These are phyloP conservation scores for Musa acuminata DNA, from an alignment of 176 grass and related monocot genomes.

Conservation along the genomic window DNA sequence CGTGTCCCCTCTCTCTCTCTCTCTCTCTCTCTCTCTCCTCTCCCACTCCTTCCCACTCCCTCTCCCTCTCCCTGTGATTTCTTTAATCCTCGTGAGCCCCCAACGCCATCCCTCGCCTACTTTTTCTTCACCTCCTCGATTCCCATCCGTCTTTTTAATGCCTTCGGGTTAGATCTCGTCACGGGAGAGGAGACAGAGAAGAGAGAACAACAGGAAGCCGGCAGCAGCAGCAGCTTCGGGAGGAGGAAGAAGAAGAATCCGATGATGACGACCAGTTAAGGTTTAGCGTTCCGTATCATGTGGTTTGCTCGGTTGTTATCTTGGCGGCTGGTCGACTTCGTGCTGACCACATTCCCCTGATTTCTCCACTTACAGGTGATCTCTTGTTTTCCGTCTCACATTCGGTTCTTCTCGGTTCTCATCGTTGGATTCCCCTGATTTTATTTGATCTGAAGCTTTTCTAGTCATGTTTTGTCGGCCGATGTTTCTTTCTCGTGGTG, in stretches of 20 bases:
- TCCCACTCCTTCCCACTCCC: not conserved
- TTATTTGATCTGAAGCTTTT: too few relatives aligned
- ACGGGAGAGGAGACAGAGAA: not conserved
- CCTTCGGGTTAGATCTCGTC: constrained; percentile 41
- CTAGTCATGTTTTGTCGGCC: not conserved
- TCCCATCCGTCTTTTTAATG: not conserved
- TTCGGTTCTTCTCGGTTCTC: not conserved
- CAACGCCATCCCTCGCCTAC: constrained; percentile 2
- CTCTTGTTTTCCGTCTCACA: not conserved
- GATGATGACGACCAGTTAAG: not conserved
- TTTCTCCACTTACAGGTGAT: not conserved
- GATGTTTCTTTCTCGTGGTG: too few relatives aligned
- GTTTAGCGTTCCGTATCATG: not conserved
- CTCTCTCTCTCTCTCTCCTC: too few relatives aligned
- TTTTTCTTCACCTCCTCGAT: not conserved
- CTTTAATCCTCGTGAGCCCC: constrained; percentile 57
- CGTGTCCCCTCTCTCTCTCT: too few relatives aligned
- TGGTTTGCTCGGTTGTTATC: not conserved
- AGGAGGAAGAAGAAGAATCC: not conserved
- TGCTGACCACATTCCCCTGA: not conserved
- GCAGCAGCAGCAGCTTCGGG: not conserved
- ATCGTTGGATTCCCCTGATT: not conserved
- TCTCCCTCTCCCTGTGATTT: constrained; percentile 40
- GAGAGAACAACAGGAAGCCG: not conserved
- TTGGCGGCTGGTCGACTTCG: not conserved